Evolutionary conservation across 805 yeast species (phyloP).

Genomic region (Cyberlindnera misumaiensis): DNA sequence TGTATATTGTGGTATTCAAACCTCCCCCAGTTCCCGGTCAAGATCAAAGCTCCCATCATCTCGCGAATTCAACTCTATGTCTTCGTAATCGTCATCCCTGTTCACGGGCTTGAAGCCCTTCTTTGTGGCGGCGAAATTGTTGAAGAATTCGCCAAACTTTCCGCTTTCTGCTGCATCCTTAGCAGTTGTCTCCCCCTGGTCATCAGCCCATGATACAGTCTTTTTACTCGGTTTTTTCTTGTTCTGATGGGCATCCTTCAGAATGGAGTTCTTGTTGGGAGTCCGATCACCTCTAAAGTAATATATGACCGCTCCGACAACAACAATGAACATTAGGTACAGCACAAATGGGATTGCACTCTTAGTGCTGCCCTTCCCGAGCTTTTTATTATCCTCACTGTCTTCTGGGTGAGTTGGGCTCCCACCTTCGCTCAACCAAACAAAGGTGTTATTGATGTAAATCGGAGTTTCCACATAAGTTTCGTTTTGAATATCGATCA

Average conservation of each 20-base stretch:
- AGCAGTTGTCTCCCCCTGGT: slow-evolving; percentile 17
- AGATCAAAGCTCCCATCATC: slow-evolving; percentile 17
- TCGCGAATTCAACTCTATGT: slow-evolving; percentile 16
- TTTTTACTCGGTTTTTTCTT: slow-evolving; percentile 17
- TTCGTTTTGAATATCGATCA: slow-evolving; percentile 11
- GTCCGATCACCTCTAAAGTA: slow-evolving; percentile 14
- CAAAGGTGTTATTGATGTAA: slow-evolving; percentile 6
- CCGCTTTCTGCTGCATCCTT: slow-evolving; percentile 3
- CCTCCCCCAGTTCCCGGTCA: slow-evolving; percentile 13
- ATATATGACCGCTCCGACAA: slow-evolving; percentile 15
- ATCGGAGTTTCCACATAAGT: slow-evolving; percentile 22
- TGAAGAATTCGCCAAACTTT: slow-evolving; percentile 17
- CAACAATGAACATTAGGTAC: slow-evolving; percentile 14
- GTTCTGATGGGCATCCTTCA: slow-evolving; percentile 10
- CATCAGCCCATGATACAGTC: slow-evolving; percentile 34
- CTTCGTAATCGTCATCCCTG: slow-evolving; percentile 9
- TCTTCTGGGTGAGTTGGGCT: background rate
- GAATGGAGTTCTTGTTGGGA: slow-evolving; percentile 15
- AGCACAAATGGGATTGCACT: slow-evolving; percentile 20
- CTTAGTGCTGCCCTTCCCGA: slow-evolving; percentile 9
- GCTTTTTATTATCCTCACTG: background rate
- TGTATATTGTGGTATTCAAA: no score
- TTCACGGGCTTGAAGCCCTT: slow-evolving; percentile 7
- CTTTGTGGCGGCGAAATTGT: slow-evolving; percentile 11
- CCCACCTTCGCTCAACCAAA: slow-evolving; percentile 8